A percentile compares a stretch with the other conserved stretches of the same genome.
Conservation (phyloP, 345 rosid species). For the Erodium maritimum region DNA sequence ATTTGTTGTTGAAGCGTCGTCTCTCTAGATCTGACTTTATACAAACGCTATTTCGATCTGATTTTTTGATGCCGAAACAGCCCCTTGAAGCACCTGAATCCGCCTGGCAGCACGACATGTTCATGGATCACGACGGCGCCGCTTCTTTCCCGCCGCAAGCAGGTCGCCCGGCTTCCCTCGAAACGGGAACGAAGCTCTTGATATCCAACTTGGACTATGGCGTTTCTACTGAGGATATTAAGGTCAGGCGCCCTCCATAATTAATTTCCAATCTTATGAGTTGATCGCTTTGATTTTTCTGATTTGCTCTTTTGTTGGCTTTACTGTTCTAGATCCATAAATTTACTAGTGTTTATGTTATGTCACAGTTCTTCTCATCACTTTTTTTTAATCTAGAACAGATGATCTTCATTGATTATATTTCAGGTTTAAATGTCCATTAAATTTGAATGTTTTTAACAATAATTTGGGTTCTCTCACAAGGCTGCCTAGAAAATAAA, state of each 20-base stretch:
- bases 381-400: too few species aligned
- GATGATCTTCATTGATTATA: too few species aligned
- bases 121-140: constrained; percentile 18
- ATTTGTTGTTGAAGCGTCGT: background rate
- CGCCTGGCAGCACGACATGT: constrained; percentile 48
- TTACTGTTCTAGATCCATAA: too few species aligned
- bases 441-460: too few species aligned
- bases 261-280: background rate
- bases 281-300: background rate
- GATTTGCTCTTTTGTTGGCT: too few species aligned
- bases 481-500: too few species aligned
- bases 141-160: constrained; percentile 18
- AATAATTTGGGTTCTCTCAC: too few species aligned
- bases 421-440: too few species aligned
- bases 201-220: constrained; percentile 60
- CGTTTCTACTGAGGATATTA: constrained; percentile 58
- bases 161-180: constrained; percentile 28
- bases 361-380: too few species aligned
- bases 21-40: background rate
- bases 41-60: background rate
- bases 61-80: constrained; percentile 11
- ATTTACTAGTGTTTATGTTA: too few species aligned
- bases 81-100: constrained; percentile 38
- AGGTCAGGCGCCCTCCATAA: too few species aligned
- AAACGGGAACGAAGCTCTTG: constrained; percentile 57